These are phyloP conservation scores for Colletotrichum navitas DNA, from an alignment of 2,329 filamentous ascomycete species.

Conservation along the genomic window DNA sequence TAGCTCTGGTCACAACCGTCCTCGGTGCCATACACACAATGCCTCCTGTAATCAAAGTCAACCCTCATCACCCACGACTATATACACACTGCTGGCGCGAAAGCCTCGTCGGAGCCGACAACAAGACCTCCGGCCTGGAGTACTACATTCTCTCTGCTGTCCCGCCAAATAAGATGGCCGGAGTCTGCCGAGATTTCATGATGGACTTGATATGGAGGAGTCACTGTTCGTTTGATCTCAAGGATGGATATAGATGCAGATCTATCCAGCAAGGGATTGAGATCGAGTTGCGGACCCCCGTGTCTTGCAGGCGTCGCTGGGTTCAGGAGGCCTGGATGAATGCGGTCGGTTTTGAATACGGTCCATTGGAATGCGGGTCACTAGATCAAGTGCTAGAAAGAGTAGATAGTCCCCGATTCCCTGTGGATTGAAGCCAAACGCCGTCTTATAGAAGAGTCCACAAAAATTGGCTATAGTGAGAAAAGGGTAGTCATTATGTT, in stretches of 20 bases:
- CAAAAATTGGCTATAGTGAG: too few species aligned
- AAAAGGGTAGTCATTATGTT: too few species aligned
- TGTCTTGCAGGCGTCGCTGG: neutral
- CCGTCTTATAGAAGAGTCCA: too few species aligned
- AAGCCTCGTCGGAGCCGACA: too few species aligned
- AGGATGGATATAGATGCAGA: neutral
- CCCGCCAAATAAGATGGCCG: neutral
- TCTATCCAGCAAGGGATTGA: neutral
- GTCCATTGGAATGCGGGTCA: neutral
- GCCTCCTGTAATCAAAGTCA: neutral
- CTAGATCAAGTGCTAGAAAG: too few species aligned
- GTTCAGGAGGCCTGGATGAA: neutral
- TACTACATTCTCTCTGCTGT: neutral
- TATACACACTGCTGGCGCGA: too few species aligned
- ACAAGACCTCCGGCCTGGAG: neutral
- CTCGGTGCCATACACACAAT: neutral
- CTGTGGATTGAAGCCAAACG: too few species aligned
- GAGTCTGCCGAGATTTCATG: neutral
- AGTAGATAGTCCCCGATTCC: too few species aligned
- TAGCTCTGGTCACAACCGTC: neutral
- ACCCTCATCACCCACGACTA: too few species aligned
- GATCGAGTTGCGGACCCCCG: neutral
- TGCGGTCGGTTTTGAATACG: neutral
- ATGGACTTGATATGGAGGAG: neutral
- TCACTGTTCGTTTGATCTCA: neutral